phyloP scores from a whole-genome alignment of 148 eudicot species.

The Salicornia ramosissima region DNA sequence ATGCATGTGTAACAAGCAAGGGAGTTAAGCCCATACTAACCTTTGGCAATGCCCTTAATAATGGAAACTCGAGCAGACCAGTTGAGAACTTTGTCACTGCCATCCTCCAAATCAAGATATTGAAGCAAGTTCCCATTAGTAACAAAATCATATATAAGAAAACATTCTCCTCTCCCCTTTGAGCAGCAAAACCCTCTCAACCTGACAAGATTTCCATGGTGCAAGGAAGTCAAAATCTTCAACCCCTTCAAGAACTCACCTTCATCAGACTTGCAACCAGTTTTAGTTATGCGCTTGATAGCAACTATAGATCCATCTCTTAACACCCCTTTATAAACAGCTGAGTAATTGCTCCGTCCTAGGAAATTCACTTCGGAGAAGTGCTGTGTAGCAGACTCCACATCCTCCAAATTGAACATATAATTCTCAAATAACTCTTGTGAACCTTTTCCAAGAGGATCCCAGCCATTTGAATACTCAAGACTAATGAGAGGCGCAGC shows the following conservation, averaged over 20 bases:
- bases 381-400: slow-evolving; percentile 77
- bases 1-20: slow-evolving; percentile 3
- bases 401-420: slow-evolving; percentile 74
- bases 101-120: slow-evolving; percentile 56
- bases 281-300: slow-evolving; percentile 70
- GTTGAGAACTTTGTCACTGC: slow-evolving; percentile 46
- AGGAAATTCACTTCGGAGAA: slow-evolving; percentile 71
- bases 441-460: slow-evolving; percentile 67
- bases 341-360: slow-evolving; percentile 75
- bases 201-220: slow-evolving; percentile 64
- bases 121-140: slow-evolving; percentile 68
- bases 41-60: slow-evolving; percentile 87
- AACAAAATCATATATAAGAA: slow-evolving; percentile 72
- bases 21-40: slow-evolving; percentile 29
- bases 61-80: slow-evolving; percentile 72
- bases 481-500: slow-evolving; percentile 73
- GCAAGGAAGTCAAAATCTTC: slow-evolving; percentile 63
- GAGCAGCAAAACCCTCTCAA: slow-evolving; percentile 94
- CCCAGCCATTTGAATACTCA: slow-evolving; percentile 84
- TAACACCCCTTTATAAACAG: slow-evolving; percentile 63
- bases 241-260: slow-evolving; percentile 73
- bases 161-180: slow-evolving; percentile 86
- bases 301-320: slow-evolving; percentile 81
- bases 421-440: slow-evolving; percentile 65
- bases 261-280: slow-evolving; percentile 79